These are phyloP conservation scores for Gilbertella persicaria DNA, from an alignment of 371 early-diverging fungal species.

Conservation along the genomic window DNA sequence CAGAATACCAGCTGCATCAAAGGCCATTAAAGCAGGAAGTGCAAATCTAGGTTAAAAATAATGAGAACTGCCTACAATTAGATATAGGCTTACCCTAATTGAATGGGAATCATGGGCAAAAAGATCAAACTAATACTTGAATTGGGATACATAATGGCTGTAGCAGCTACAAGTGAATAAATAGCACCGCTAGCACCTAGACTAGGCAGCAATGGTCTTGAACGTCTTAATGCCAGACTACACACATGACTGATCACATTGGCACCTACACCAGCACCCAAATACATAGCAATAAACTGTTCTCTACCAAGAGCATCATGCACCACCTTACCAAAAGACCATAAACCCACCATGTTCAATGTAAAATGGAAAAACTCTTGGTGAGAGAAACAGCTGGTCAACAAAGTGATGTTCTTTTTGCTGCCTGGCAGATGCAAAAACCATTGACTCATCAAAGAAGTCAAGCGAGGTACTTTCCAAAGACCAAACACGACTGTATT, in stretches of 20 bases:
- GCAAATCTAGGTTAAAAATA: conserved; percentile 32
- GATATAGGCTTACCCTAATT: conserved; percentile 46
- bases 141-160: conserved; percentile 63
- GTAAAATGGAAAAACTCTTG: conserved; percentile 61
- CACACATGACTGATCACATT: conserved; percentile 65
- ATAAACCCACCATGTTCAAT: conserved; percentile 71
- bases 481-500: conserved; percentile 70
- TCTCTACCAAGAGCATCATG: conserved; percentile 56
- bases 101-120: conserved; percentile 71
- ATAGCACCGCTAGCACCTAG: conserved; percentile 84
- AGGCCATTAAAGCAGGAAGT: conserved; percentile 59
- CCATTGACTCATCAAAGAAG: conserved; percentile 66
- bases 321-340: conserved; percentile 57
- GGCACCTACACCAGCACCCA: conserved; percentile 64
- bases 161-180: conserved; percentile 63
- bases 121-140: conserved; percentile 68
- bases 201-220: conserved; percentile 57
- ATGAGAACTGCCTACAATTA: too few species aligned
- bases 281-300: conserved; percentile 79
- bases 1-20: conserved; percentile 65
- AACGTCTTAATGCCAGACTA: conserved; percentile 46
- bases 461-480: conserved; percentile 68
- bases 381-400: conserved; percentile 73
- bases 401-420: conserved; percentile 62
- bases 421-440: conserved; percentile 72